Evolutionary conservation across 345 rosid genomes (phyloP).

Genomic region (Eucalyptus coolabah): DNA sequence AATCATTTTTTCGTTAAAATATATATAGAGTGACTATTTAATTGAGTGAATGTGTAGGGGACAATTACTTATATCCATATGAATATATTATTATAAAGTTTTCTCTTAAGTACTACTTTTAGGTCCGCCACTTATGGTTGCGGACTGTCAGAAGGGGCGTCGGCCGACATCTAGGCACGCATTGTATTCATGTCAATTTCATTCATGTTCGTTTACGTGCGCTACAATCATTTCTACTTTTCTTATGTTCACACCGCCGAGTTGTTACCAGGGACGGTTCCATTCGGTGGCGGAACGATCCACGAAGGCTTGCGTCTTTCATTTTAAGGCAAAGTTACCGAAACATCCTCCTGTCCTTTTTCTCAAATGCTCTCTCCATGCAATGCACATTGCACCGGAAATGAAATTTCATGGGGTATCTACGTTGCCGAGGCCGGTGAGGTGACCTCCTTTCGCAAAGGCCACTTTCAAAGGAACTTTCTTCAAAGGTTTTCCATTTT

Average conservation of each 20-base stretch:
- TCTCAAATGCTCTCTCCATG: background rate
- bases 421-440: background rate
- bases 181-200: background rate
- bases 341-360: background rate
- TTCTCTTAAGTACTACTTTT: background rate
- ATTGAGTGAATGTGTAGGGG: background rate
- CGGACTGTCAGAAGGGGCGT: background rate
- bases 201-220: background rate
- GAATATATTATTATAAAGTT: no score
- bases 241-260: background rate
- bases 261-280: background rate
- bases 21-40: background rate
- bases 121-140: background rate
- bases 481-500: background rate
- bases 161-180: background rate
- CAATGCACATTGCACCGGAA: background rate
- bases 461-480: background rate
- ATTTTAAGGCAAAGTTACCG: background rate
- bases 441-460: background rate
- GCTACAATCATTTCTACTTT: background rate
- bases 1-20: background rate
- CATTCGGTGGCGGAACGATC: background rate
- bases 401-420: background rate
- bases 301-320: background rate
- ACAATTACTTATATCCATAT: background rate